Evolutionary conservation across 352 stramenopile species (phyloP).

Genomic region (Peronospora belbahrii): DNA sequence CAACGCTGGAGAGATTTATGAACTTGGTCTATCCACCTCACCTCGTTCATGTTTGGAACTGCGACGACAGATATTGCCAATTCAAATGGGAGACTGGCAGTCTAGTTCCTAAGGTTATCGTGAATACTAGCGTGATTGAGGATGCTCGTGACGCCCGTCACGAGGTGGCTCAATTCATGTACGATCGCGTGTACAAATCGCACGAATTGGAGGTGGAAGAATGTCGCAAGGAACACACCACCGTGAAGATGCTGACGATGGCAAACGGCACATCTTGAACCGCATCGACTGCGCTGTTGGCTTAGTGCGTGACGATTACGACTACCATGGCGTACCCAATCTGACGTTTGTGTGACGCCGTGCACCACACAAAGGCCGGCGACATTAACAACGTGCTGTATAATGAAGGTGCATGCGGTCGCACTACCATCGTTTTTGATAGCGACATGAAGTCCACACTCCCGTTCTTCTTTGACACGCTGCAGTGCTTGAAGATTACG

Average conservation of each 20-base stretch:
- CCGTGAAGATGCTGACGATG: constrained; percentile 52
- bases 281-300: constrained; percentile 53
- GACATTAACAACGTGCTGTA: constrained; percentile 83
- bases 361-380: constrained; percentile 69
- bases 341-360: constrained; percentile 51
- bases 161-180: constrained; percentile 73
- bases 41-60: constrained; percentile 65
- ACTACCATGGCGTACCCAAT: too few relatives aligned
- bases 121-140: constrained; percentile 63
- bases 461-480: constrained; percentile 63
- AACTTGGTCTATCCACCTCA: constrained; percentile 67
- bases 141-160: constrained; percentile 61
- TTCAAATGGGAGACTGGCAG: constrained; percentile 50
- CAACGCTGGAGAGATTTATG: constrained; percentile 67
- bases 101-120: constrained; percentile 40
- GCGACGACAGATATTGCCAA: constrained; percentile 69
- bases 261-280: constrained; percentile 37
- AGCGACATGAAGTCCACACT: constrained; percentile 78
- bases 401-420: constrained; percentile 58
- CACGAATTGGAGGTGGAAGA: constrained; percentile 66
- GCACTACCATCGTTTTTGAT: constrained; percentile 70
- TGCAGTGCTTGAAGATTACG: constrained; percentile 50
- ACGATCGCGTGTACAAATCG: constrained; percentile 58
- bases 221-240: constrained; percentile 65
- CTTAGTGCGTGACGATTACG: constrained; percentile 66